A percentile compares a stretch with the other conserved stretches of the same genome.
These are phyloP conservation scores for Ilyonectria sp. DNA, from an alignment of 2,329 filamentous ascomycete genomes.

Conservation along the genomic window DNA sequence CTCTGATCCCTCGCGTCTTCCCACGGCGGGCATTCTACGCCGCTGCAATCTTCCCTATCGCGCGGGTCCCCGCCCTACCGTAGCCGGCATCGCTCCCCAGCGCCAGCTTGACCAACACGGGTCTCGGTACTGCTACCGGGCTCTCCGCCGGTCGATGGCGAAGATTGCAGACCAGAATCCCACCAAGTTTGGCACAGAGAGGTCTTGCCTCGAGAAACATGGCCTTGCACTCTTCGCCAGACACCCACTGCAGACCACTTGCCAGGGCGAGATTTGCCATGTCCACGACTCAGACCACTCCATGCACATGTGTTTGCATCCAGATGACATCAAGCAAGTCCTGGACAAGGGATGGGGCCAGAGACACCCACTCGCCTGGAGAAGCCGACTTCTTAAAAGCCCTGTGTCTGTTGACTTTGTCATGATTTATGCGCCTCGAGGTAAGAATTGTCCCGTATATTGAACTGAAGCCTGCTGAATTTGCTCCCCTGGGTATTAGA, in stretches of 20 bases:
- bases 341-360: constrained; percentile 86
- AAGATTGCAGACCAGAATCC: constrained; percentile 64
- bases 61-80: constrained; percentile 73
- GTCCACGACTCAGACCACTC: constrained; percentile 83
- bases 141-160: constrained; percentile 68
- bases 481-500: constrained; percentile 53
- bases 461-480: constrained; percentile 10
- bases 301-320: constrained; percentile 86
- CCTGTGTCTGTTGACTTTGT: constrained; percentile 83
- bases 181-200: constrained; percentile 71
- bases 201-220: constrained; percentile 87
- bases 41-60: constrained; percentile 70
- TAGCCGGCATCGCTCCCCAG: constrained; percentile 86
- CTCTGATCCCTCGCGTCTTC: constrained; percentile 65
- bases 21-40: constrained; percentile 72
- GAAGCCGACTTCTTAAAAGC: constrained; percentile 72
- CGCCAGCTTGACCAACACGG: constrained; percentile 81
- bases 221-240: constrained; percentile 81
- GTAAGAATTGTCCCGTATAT: constrained; percentile 50
- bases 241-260: constrained; percentile 77
- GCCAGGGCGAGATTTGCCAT: constrained; percentile 87
- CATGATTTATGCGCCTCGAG: constrained; percentile 85
- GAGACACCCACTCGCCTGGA: constrained; percentile 76
- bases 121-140: constrained; percentile 66
- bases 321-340: constrained; percentile 80